Evolutionary conservation across 2,329 filamentous ascomycete genomes (phyloP), one percentile per base, ranked within the genome.

Genomic region (Curvularia sp.): DNA sequence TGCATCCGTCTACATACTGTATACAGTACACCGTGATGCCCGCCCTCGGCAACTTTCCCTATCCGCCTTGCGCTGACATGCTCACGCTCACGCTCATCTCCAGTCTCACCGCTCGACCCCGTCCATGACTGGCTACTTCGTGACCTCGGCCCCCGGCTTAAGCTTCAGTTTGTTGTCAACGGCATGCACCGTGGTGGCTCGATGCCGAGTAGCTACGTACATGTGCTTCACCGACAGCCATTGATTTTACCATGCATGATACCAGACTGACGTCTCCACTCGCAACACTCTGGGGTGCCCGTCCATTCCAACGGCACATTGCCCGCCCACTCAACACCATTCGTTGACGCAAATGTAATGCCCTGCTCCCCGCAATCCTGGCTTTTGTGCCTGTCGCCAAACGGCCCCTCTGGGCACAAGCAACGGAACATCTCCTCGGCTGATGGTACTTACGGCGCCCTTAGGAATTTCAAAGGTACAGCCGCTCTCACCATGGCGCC

Each of bases 391-490:
- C 56, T 43, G 55, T 54, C 58, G 62, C 49, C 38, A 60, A 59
- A 55, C 47, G 56, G 59, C 58, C 41, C 61, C 10, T 55, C 57
- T 61, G 49, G 57, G 49, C 57, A 45, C 48, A 61, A 63, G 61
- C 61, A 54, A 47, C 60, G 49, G 41, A 66, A 50, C 71, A 72
- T 75, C 71, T 74, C 73, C 73, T 67, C 67, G 73, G 73, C 71
- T 64, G 15, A 6, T 15, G 15, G 15, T 8, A 18, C 15, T 36
- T 13, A 5, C 15, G 15, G 8, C 15, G 4, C 15, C 15, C 34
- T n/a, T 36, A 5, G 34, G 5, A 36, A 36, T n/a, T 2, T 36
- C 12, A n/a, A 5, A 36, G 15, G 15, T 27, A 25, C 41, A 13
- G 41, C 41, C 25, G 32, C 25, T 25, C 32, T 51, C 53, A 52